phyloP scores from a whole-genome alignment of 257 asterid species.

The Jaltomata sinuosa region DNA sequence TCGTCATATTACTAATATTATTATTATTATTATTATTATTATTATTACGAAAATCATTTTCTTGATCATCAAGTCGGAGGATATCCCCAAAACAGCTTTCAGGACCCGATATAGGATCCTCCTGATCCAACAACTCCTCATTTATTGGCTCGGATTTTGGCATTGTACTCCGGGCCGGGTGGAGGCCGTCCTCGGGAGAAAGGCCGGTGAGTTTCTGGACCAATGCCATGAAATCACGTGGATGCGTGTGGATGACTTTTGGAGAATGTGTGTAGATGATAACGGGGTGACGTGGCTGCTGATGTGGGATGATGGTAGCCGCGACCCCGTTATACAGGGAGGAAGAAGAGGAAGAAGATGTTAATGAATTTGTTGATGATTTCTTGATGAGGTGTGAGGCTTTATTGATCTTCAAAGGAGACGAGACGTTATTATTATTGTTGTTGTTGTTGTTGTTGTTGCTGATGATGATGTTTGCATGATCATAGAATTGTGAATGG shows the following conservation, averaged over 20 bases:
- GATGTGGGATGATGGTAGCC: neutral
- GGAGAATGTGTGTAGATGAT: slow-evolving; percentile 36
- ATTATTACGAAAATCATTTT: neutral
- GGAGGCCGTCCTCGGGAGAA: neutral
- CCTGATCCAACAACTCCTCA: neutral
- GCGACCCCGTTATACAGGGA: neutral
- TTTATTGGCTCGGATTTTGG: neutral
- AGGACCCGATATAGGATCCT: neutral
- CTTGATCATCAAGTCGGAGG: neutral
- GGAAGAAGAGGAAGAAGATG: neutral
- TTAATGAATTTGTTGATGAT: neutral
- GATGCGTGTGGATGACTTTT: slow-evolving; percentile 22
- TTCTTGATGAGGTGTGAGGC: slow-evolving; percentile 20
- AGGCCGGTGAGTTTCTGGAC: slow-evolving; percentile 33
- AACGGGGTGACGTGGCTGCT: slow-evolving; percentile 16
- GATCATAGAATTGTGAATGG: neutral
- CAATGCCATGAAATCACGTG: slow-evolving; percentile 29
- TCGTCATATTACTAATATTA: too few relatives aligned
- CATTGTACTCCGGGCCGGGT: too few relatives aligned
- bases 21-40: neutral
- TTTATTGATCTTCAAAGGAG: slow-evolving; percentile 19
- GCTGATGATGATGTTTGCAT: neutral
- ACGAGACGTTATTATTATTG: neutral
- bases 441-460: neutral
- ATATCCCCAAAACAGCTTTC: neutral